A percentile compares a stretch with the other conserved stretches of the same genome.
Evolutionary conservation across 1,284 basidiomycete species (phyloP).

Genomic region (Phlebopus sp.): DNA sequence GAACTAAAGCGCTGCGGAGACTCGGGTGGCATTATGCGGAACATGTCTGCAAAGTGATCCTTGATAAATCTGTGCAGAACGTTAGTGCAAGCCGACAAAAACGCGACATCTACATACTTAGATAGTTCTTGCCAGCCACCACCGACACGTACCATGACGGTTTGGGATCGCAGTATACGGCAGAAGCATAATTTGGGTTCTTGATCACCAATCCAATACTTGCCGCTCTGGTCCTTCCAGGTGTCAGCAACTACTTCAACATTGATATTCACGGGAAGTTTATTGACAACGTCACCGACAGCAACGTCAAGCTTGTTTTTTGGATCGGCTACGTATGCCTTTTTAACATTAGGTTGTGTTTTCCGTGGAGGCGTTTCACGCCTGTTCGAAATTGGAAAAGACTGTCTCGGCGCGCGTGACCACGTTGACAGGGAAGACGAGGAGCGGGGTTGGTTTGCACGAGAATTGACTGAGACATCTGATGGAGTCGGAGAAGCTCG

Average conservation of each 20-base stretch:
- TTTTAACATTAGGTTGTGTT: constrained; percentile 40
- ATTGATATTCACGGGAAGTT: constrained; percentile 81
- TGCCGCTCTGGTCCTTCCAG: constrained; percentile 89
- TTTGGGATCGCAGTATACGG: constrained; percentile 86
- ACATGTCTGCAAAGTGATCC: constrained; percentile 80
- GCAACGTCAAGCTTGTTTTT: constrained; percentile 90
- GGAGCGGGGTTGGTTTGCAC: constrained; percentile 40
- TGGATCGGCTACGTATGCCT: constrained; percentile 80
- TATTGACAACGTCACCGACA: constrained; percentile 88
- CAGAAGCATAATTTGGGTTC: constrained; percentile 89
- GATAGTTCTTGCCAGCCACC: constrained; percentile 93
- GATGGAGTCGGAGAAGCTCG: constrained; percentile 59
- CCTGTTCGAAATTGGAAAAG: constrained; percentile 44
- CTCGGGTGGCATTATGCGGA: constrained; percentile 59
- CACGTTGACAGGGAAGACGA: constrained; percentile 55
- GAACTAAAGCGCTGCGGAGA: constrained; percentile 49
- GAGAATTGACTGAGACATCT: constrained; percentile 44
- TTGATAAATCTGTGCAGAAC: constrained; percentile 69
- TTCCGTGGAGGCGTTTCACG: constrained; percentile 46
- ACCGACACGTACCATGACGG: constrained; percentile 93
- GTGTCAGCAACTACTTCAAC: constrained; percentile 79
- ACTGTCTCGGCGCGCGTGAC: constrained; percentile 64
- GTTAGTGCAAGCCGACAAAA: constrained; percentile 8
- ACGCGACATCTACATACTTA: constrained; percentile 51
- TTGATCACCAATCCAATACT: constrained; percentile 92